Evolutionary conservation across 75 land plant genomes (phyloP).

Genomic region (Chamaecyparis obtusa): DNA sequence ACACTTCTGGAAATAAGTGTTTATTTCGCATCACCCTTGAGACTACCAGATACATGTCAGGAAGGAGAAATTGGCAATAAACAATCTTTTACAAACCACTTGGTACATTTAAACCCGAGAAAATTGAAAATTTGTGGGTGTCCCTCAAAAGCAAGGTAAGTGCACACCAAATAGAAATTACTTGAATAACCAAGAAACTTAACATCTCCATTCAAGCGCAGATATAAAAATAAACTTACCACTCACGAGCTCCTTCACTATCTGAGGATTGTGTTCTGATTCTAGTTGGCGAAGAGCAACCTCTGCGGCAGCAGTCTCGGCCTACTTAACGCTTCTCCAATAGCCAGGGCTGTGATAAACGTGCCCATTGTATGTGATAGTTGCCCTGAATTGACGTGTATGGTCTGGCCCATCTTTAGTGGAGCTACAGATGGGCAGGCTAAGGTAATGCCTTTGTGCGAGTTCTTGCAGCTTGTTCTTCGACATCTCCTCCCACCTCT

Average conservation of each 20-base stretch:
- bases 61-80: background rate
- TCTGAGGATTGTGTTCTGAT: background rate
- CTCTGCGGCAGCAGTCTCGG: constrained; percentile 44
- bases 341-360: constrained; percentile 30
- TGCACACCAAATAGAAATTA: too few species aligned
- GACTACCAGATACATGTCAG: background rate
- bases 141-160: too few species aligned
- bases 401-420: constrained; percentile 44
- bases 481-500: background rate
- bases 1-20: too few species aligned
- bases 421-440: constrained; percentile 29
- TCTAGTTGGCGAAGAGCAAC: constrained; percentile 21
- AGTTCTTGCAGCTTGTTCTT: constrained; percentile 47
- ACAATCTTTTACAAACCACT: background rate
- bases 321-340: constrained; percentile 28
- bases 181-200: too few species aligned
- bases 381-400: constrained; percentile 33
- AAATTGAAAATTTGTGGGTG: too few species aligned
- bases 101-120: too few species aligned
- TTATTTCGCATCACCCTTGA: too few species aligned
- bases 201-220: too few species aligned
- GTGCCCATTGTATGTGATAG: constrained; percentile 33
- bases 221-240: background rate
- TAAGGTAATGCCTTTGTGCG: constrained; percentile 28
- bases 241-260: background rate